Base-by-base conservation (phyloP, 306 rosid species). In the Acacia confusa region DNA sequence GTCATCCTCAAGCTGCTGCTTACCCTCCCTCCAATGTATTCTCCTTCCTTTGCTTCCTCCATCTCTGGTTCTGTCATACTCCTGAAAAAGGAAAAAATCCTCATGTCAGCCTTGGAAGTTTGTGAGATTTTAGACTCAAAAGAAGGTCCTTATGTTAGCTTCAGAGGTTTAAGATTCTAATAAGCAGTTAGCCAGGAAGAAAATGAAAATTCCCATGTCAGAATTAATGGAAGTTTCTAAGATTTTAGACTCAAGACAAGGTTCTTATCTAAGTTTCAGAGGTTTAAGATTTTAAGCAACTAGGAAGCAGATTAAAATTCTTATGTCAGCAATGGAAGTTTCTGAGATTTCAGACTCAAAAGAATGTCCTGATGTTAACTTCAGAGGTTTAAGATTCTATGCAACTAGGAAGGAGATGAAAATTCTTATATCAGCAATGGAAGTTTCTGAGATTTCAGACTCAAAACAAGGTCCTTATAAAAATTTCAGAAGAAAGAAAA, bases 1-100 rank as follows among this genome's bases (percentile, higher is more conserved):
- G 81, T 90, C 84, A 72, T 74, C 81, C 85, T 84, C 72, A 63
- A 15, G 69, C 72, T 36, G 16, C 72, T 67, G 73, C 22, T 68
- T 6, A 86, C 86, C 32, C 89, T 82, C 61, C 43, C 13, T 34
- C 44, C 72, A 19, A 4, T 28, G 9, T 80, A n/a, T 0, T 82
- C 85, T 66, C n/a, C 75, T 5, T 70, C 89, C 72, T 83, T 36
- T 44, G 12, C 67, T 67, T 80, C 87, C 32, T 69, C 74, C 74
- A 69, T 69, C 16, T 14, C n/a, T 28, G 44, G 4, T 65, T 65
- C 43, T 65, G 3, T 1, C 24, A 32, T 30, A 34, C 44, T 32
- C 32, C 19, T 15, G 70, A 17, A 11, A 45, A 27, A 27, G 5
- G 3, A 4, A 50, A 50, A 50, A 4, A 27, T 61, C 2, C 34